Evolutionary conservation across 208 protist species (phyloP).

Genomic region (Acanthamoeba culbertsoni): DNA sequence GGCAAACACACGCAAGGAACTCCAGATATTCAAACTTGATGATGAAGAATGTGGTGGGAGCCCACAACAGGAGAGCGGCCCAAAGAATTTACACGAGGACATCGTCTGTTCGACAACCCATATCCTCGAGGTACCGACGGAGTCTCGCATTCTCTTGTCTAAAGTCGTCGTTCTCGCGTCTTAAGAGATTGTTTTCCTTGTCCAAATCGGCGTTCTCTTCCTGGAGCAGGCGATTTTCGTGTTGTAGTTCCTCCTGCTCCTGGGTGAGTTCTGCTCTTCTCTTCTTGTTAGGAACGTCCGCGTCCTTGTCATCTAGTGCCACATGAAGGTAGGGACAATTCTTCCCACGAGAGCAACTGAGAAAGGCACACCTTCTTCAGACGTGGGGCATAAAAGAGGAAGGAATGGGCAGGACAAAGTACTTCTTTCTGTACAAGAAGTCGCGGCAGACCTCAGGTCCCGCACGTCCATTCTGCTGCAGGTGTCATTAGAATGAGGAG

Average conservation of each 20-base stretch:
- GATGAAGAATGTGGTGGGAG: neutral
- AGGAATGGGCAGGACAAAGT: neutral
- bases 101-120: neutral
- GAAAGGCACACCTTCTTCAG: no score
- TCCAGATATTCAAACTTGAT: neutral
- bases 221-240: neutral
- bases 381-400: neutral
- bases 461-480: neutral
- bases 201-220: neutral
- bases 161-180: neutral
- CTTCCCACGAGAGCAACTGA: neutral
- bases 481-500: neutral
- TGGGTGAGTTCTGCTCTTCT: neutral
- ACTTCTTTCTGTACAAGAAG: constrained; percentile 30
- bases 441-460: constrained; percentile 1
- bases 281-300: neutral
- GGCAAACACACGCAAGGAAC: neutral
- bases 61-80: neutral
- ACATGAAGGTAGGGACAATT: neutral
- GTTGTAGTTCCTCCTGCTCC: constrained; percentile 5
- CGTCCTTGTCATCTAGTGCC: neutral
- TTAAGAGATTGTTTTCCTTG: neutral
- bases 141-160: neutral
- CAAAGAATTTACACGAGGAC: neutral
- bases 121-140: neutral